Base-by-base conservation (phyloP, 106 monocot species). In the Dendrobium catenatum region DNA sequence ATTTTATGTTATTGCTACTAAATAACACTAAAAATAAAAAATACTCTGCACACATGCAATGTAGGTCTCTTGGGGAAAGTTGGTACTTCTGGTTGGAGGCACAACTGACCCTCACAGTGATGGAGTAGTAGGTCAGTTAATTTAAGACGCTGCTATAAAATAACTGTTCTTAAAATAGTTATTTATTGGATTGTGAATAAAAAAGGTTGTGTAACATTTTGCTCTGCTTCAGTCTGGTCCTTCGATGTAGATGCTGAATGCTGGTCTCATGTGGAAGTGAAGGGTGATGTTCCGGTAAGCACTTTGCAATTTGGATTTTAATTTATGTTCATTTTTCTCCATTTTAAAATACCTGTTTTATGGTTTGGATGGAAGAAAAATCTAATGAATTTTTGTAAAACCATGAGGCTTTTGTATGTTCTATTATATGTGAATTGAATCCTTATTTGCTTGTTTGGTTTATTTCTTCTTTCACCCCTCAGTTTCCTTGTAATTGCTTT, bases 251-350 rank as follows among this genome's bases (percentile, higher is more conserved):
- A 95, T 83, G 85, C 86, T 24, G 97, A 98, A 79, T 89, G 89
- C 73, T 98, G 97, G 97, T 93, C 94, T 8, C 85, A 80, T 82
- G 66, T 94, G 41, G 97, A 98, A 79, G 92, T 88, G 73, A 98
- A 98, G 82, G 97, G 97, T 42, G 94, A 98, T 68, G 87, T 93
- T 43, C 97, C 97, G 91, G 97, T 98, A 98, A 44, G 44, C 56
- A 66, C 22, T 48, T 76, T 24, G n/a, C 0, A 1, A 9, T 49
- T 49, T 76, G 9, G 4, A 27, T 26, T 42, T 51, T 74, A 74
- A 33, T 74, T 42, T 7, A 43, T 74, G 43, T 75, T 5, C 27
- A 64, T 26, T 40, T 70, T 56, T 64, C 40, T 8, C 18, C 67
- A 26, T 46, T 22, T 61, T 33, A 1, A 66, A 66, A 66, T 66